Base-by-base conservation (phyloP, 352 stramenopile species). In the Pythium folliculosum region DNA sequence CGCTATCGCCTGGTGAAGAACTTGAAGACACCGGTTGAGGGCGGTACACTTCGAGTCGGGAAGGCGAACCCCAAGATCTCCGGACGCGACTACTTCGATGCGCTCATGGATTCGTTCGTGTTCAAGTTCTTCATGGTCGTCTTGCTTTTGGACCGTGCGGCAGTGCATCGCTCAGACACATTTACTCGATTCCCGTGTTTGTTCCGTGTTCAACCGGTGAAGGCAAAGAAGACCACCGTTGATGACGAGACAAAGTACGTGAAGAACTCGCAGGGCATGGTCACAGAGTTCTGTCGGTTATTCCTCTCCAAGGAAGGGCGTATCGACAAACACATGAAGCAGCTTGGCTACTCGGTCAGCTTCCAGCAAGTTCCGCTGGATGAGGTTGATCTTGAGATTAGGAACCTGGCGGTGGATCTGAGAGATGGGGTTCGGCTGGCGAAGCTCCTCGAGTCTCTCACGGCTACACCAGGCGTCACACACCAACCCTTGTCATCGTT, bases 401-500 rank as follows among this genome's bases (percentile, higher is more conserved):
- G 70, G 7, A 98, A 98, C 71, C 71, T 99, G 9, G 89, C 95
- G 4, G 81, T 89, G 0, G 97, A 99, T 82, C 71, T 99, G 47
- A 91, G 97, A n/a, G 97, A 99, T 81, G 97, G 97, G 21, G 82
- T 98, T 23, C 77, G 95, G 21, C 75, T 99, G 5, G 88, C 90
- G 0, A 96, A 96, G 60, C 78, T 99, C 27, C 84, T 98, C 63
- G 97, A 99, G 63, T 82, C 91, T 13, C 66, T 99, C 9, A 93
- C 89, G 5, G 50, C 53, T 51, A 32, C 30, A 52, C 50, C 25
- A 55, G 72, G 14, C 23, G 21, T 37, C 37, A 4, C 27, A n/a
- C 44, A 22, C 17, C 43, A 74, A 19, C 51, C 58, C 0, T 63
- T 98, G 38, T 91, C 97, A 19, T 73, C 65, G 12, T 91, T 87